Base-by-base conservation (phyloP, 2,329 filamentous ascomycete species). In the Leptographium flavum region DNA sequence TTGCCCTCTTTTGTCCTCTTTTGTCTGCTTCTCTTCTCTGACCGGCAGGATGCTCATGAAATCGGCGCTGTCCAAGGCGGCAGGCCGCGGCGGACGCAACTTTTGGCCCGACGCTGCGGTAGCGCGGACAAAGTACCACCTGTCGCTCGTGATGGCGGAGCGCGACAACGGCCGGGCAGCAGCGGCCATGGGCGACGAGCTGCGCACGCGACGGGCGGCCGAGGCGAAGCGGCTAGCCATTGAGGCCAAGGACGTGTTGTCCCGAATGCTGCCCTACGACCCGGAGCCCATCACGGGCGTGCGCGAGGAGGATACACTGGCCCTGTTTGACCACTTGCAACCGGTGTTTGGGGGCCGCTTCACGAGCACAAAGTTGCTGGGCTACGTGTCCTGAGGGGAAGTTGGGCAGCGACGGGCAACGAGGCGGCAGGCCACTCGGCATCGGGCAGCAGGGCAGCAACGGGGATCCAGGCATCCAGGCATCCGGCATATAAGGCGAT, bases 301-400 rank as follows among this genome's bases (percentile, higher is more conserved):
- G 21, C 32, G 32, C 1, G 50, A 52, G 28, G 46, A 45, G 19
- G 48, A 52, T 36, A 52, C 47, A 9, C 41, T 52, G 38, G 48
- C 50, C 2, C 32, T 50, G 35, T 52, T 52, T 22, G 50, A 52
- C 42, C 48, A 52, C n/a, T n/a, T 50, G 31, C 50, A 52, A 35
- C 48, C 50, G 1, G 50, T 50, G 13, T 52, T 52, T 45, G 50
- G 48, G 7, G 50, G 50, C 3, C 46, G 50, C 3, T 52, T 49
- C n/a, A 52, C 50, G 10, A 39, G 50, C 21, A 48, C 46, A 2
- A 50, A 48, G 41, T 38, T 52, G 30, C 40, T 52, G 14, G 30
- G 15, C 1, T 52, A 52, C 31, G 45, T 50, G 14, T 47, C 45
- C 2, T 41, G 37, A 17, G 30, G 15, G 22, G 21, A n/a, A n/a